Evolutionary conservation across 495 filamentous ascomycete species (phyloP).

Genomic region (Podospora anserina): DNA sequence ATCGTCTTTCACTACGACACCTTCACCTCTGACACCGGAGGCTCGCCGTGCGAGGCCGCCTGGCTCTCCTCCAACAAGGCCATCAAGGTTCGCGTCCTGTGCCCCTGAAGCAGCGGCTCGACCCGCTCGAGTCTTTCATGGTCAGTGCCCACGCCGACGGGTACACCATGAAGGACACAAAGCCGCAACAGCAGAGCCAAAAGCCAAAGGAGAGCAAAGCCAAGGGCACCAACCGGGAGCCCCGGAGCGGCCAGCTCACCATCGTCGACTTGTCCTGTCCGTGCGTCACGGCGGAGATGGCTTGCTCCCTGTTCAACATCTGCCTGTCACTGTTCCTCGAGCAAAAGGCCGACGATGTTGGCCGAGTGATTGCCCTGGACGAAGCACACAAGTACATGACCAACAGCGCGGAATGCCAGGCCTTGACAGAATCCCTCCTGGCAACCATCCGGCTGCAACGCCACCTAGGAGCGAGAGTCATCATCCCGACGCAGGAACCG

Average conservation of each 20-base stretch:
- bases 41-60: too few species aligned
- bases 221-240: slow-evolving; percentile 34
- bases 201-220: background rate
- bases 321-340: slow-evolving; percentile 61
- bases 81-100: too few species aligned
- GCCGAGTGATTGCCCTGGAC: slow-evolving; percentile 39
- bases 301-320: slow-evolving; percentile 68
- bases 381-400: slow-evolving; percentile 45
- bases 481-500: slow-evolving; percentile 79
- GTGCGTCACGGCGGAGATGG: slow-evolving; percentile 62
- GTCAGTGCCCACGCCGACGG: slow-evolving; percentile 30
- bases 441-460: slow-evolving; percentile 66
- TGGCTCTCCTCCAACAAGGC: too few species aligned
- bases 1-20: too few species aligned
- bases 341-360: slow-evolving; percentile 38
- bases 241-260: slow-evolving; percentile 59
- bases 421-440: slow-evolving; percentile 64
- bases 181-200: too few species aligned
- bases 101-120: slow-evolving; percentile 55
- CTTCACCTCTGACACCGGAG: too few species aligned
- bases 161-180: slow-evolving; percentile 12
- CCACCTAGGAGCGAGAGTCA: slow-evolving; percentile 60
- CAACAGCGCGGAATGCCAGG: slow-evolving; percentile 38
- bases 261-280: slow-evolving; percentile 75
- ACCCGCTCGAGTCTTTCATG: slow-evolving; percentile 59